phyloP scores from a whole-genome alignment of 305 asterid species.

The Fraxinus ornus region DNA sequence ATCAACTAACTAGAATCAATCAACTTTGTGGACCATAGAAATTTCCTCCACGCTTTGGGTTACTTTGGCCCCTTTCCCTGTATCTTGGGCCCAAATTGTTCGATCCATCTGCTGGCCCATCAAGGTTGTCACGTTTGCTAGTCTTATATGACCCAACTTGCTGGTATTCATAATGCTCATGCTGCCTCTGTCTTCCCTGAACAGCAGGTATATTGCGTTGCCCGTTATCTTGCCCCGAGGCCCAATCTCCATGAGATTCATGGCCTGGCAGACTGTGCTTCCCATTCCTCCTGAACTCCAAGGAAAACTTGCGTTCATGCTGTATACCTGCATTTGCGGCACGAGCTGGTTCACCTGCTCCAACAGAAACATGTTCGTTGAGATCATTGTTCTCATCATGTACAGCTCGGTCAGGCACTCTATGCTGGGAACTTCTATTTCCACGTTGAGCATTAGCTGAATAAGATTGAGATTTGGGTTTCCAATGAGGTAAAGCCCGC shows the following conservation, averaged over 20 bases:
- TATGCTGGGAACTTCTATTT: conserved; percentile 39
- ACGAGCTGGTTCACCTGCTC: conserved; percentile 39
- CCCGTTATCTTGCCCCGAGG: conserved; percentile 45
- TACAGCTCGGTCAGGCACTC: conserved; percentile 29
- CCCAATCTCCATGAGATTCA: conserved; percentile 69
- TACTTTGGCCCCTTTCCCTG: conserved; percentile 62
- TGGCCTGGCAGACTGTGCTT: conserved; percentile 58
- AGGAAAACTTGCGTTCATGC: conserved; percentile 39
- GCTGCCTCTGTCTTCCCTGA: conserved; percentile 62
- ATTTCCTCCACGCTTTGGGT: conserved; percentile 63
- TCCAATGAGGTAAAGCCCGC: conserved; percentile 69
- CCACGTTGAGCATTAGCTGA: conserved; percentile 45
- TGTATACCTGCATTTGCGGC: conserved; percentile 33
- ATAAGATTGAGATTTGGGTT: conserved; percentile 59
- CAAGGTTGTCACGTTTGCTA: conserved; percentile 42
- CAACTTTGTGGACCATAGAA: conserved; percentile 51
- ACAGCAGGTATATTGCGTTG: conserved; percentile 37
- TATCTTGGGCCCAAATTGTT: conserved; percentile 45
- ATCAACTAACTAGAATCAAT: conserved; percentile 44
- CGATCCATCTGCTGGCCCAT: conserved; percentile 48
- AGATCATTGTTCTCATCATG: conserved; percentile 29
- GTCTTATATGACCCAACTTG: conserved; percentile 63
- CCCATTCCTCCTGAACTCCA: conserved; percentile 49
- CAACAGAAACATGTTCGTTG: conserved; percentile 38
- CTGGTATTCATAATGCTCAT: conserved; percentile 73